phyloP scores from a whole-genome alignment of 192 early-diverging fungal species.

The Gryganskiella cystojenkinii region DNA sequence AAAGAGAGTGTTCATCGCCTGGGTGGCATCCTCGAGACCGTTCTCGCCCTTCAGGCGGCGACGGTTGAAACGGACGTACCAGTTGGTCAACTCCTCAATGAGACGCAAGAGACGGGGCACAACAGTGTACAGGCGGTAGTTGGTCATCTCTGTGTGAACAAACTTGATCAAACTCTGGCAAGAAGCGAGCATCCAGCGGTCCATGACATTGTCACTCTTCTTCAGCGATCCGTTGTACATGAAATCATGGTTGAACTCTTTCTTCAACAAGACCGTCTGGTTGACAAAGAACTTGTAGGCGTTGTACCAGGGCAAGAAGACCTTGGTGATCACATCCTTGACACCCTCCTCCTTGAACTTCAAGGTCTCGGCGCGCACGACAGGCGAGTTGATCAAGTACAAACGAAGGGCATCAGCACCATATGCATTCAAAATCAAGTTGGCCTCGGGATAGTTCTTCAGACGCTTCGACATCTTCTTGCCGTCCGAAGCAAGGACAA shows the following conservation, averaged over 20 bases:
- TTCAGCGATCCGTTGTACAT: conserved; percentile 76
- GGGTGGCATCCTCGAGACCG: conserved; percentile 84
- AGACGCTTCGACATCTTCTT: conserved; percentile 99
- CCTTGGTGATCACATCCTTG: conserved; percentile 92
- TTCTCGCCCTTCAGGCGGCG: conserved; percentile 96
- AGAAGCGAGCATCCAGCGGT: conserved; percentile 96
- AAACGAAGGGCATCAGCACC: conserved; percentile 96
- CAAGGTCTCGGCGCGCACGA: conserved; percentile 95
- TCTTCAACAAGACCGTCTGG: conserved; percentile 90
- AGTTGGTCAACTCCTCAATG: conserved; percentile 97
- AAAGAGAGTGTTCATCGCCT: conserved; percentile 94
- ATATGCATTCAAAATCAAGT: conserved; percentile 81
- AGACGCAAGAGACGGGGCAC: conserved; percentile 90
- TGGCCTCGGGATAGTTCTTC: conserved; percentile 98
- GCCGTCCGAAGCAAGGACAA: conserved; percentile 95
- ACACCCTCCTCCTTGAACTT: conserved; percentile 98
- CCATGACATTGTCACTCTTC: conserved; percentile 94
- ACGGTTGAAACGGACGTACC: conserved; percentile 99
- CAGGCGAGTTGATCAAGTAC: conserved; percentile 98
- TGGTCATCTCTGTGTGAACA: conserved; percentile 92
- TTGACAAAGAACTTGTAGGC: conserved; percentile 96
- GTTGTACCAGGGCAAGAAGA: conserved; percentile 99
- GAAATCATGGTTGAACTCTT: conserved; percentile 84
- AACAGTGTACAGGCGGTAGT: conserved; percentile 98
- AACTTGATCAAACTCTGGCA: conserved; percentile 95